Conservation (phyloP, 129 eudicot genomes). For the Saussurea involucrata region DNA sequence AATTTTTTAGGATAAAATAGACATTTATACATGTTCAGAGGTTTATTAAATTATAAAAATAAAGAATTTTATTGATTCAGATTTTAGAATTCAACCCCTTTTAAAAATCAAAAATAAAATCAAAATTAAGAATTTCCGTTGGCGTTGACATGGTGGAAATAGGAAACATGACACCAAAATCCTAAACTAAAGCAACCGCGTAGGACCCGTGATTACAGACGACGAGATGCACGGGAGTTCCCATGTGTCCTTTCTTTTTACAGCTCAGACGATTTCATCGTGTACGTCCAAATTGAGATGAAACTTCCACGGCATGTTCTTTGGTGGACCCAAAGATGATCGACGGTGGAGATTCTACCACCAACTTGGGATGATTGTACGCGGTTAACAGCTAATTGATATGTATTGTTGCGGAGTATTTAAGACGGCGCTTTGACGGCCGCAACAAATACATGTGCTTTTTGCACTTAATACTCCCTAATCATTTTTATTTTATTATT, state of each 20-base stretch:
- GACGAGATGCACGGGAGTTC: slow-evolving; percentile 26
- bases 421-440: slow-evolving; percentile 34
- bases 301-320: not conserved
- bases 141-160: not conserved
- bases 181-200: slow-evolving; percentile 23
- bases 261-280: slow-evolving; percentile 18
- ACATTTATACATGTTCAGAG: no score
- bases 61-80: no score
- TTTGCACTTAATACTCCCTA: slow-evolving; percentile 15
- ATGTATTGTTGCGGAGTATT: slow-evolving; percentile 17
- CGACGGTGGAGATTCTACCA: slow-evolving; percentile 17
- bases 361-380: slow-evolving; percentile 30
- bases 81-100: no score
- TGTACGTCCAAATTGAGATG: not conserved
- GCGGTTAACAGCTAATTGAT: slow-evolving; percentile 32
- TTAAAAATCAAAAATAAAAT: no score
- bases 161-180: not conserved
- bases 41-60: no score
- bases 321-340: not conserved
- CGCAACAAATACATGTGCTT: slow-evolving; percentile 29
- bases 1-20: no score
- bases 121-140: no score
- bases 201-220: slow-evolving; percentile 34
- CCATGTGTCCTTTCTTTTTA: slow-evolving; percentile 22
- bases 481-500: not conserved